Evolutionary conservation across 805 yeast genomes (phyloP).

Genomic region (Candida takata): DNA sequence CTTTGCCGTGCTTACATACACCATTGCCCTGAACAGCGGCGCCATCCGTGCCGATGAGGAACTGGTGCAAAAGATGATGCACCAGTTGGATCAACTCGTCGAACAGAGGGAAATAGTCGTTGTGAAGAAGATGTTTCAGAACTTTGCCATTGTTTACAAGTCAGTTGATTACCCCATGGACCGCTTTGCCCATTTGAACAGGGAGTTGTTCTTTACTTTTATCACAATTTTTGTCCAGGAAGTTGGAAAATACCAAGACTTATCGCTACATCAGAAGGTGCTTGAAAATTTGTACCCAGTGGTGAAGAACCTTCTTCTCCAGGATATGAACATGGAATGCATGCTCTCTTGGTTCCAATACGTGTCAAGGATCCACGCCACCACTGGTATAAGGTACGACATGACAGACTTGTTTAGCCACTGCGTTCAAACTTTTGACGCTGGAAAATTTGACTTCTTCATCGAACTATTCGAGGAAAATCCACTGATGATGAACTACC

Average conservation of each 20-base stretch:
- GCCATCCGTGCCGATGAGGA: conserved; percentile 8
- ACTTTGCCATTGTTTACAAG: conserved; percentile 40
- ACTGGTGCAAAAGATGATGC: conserved; percentile 11
- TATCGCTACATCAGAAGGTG: conserved; percentile 31
- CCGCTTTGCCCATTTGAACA: conserved; percentile 5
- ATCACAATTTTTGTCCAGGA: conserved; percentile 49
- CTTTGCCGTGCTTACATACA: conserved; percentile 76
- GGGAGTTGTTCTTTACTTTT: conserved; percentile 26
- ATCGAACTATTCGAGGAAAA: conserved; percentile 23
- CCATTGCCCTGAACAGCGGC: conserved; percentile 45
- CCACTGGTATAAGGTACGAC: conserved; percentile 16
- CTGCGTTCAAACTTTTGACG: conserved; percentile 13
- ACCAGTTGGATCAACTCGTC: conserved; percentile 2
- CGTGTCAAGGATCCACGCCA: conserved; percentile 29
- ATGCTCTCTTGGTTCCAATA: conserved; percentile 32
- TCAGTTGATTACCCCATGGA: conserved; percentile 25
- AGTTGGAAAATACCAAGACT: conserved; percentile 30
- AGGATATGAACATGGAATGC: conserved; percentile 25
- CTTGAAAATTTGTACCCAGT: conserved; percentile 29
- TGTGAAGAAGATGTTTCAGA: conserved; percentile 51
- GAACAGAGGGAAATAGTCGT: conserved; percentile 21
- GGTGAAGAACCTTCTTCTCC: conserved; percentile 19
- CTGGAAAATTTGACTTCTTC: conserved; percentile 6
- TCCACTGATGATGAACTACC: conserved; percentile 19
- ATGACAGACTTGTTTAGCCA: conserved; percentile 14